phyloP scores from a whole-genome alignment of 768 basidiomycete species.

The Lactarius deliciosus region DNA sequence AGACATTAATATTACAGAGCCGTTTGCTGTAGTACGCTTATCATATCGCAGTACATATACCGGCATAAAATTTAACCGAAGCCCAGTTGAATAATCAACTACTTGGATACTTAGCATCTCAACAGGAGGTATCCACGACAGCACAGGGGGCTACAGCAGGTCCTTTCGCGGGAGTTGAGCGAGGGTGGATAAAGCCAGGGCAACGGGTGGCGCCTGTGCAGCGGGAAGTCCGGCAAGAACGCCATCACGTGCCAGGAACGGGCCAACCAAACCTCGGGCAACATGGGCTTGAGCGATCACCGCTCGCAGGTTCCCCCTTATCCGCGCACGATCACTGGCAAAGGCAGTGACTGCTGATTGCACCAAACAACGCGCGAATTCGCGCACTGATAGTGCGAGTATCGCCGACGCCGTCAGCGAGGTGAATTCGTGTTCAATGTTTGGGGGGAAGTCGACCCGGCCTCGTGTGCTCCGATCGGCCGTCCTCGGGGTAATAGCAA shows the following conservation, averaged over 20 bases:
- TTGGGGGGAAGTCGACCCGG: background rate
- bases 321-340: constrained; percentile 3
- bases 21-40: background rate
- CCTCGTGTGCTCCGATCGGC: background rate
- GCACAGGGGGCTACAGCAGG: background rate
- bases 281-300: constrained; percentile 21
- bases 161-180: background rate
- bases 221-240: background rate
- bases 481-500: background rate
- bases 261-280: constrained; percentile 12
- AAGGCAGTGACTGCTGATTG: constrained; percentile 15
- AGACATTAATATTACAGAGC: background rate
- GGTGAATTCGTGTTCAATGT: background rate
- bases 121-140: constrained; percentile 14
- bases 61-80: background rate
- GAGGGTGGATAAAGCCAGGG: constrained; percentile 17
- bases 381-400: constrained; percentile 23
- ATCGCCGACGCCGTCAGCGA: constrained; percentile 20
- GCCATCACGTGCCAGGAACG: constrained; percentile 20
- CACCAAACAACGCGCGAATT: constrained; percentile 19
- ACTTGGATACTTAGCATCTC: background rate
- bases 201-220: background rate
- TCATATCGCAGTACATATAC: background rate
- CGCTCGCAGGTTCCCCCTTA: background rate
- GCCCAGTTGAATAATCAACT: background rate